Percentiles rank a stretch among this genome's conserved stretches.
phyloP scores from a whole-genome alignment of 2,329 filamentous ascomycete species.

The Ceratocystis albifundus region DNA sequence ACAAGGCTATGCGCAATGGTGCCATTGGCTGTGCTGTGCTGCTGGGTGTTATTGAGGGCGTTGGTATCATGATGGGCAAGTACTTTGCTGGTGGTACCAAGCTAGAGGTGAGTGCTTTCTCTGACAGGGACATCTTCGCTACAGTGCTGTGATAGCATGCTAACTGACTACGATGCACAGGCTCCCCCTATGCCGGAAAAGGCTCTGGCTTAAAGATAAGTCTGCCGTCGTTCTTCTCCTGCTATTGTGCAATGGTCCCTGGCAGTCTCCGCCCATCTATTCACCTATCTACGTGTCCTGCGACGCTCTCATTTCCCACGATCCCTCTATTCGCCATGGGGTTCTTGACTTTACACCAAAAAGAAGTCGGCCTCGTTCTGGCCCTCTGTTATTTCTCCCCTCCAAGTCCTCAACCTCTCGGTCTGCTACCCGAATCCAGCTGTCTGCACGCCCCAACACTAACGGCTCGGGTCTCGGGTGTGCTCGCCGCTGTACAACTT shows the following conservation, averaged over 20 bases:
- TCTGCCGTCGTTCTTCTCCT: not conserved
- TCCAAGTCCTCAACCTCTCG: not conserved
- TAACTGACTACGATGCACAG: constrained; percentile 24
- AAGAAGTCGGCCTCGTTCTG: not conserved
- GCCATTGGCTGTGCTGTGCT: constrained; percentile 93
- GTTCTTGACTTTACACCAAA: not conserved
- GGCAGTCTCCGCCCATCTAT: not conserved
- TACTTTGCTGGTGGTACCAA: constrained; percentile 86
- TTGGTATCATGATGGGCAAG: constrained; percentile 88
- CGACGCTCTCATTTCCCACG: not conserved
- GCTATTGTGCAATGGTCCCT: not conserved
- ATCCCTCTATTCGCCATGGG: not conserved
- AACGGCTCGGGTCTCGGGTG: not conserved
- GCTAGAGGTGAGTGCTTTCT: constrained; percentile 48
- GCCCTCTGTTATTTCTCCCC: not conserved
- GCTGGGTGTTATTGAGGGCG: constrained; percentile 90
- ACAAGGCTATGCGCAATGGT: constrained; percentile 83
- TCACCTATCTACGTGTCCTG: no score
- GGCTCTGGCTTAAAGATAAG: constrained; percentile 28
- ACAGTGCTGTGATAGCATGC: not conserved
- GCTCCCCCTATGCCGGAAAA: constrained; percentile 30
- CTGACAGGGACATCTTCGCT: constrained; percentile 25
- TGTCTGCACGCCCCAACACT: constrained; percentile 1
- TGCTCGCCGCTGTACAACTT: constrained; percentile 15
- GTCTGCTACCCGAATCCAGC: not conserved